Conservation (phyloP, 805 yeast species). For the Candida mattraensis region DNA sequence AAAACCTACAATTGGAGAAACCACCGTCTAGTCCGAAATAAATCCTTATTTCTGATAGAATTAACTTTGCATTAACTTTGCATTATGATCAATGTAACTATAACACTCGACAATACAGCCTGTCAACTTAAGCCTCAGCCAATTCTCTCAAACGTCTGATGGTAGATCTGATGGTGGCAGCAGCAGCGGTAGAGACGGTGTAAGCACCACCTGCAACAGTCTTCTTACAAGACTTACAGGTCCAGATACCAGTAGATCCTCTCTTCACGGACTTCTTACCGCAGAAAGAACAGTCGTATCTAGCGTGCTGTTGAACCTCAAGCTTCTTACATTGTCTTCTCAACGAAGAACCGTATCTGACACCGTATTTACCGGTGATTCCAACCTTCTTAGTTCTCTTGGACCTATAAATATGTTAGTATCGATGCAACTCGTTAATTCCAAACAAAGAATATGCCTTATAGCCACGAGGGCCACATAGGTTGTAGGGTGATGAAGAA, state of each 20-base stretch:
- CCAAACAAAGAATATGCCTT: not conserved
- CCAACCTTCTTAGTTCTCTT: conserved; percentile 99
- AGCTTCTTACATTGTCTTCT: conserved; percentile 99
- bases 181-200: conserved; percentile 99
- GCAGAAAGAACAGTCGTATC: conserved; percentile 99
- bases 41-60: conserved; percentile 3
- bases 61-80: conserved; percentile 14
- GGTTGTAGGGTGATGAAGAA: too few relatives aligned
- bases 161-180: conserved; percentile 99
- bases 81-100: conserved; percentile 16
- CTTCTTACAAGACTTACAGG: conserved; percentile 91
- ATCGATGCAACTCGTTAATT: conserved; percentile 1
- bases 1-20: too few relatives aligned
- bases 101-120: conserved; percentile 11
- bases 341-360: conserved; percentile 99
- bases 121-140: conserved; percentile 97
- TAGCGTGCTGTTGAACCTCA: conserved; percentile 98
- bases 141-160: conserved; percentile 99
- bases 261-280: conserved; percentile 98
- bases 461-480: too few relatives aligned
- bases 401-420: conserved; percentile 61
- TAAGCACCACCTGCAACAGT: conserved; percentile 99
- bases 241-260: conserved; percentile 99
- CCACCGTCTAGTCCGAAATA: not conserved
- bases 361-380: conserved; percentile 99